These are phyloP conservation scores for Lasiodiplodia citricola DNA, from an alignment of 2,329 filamentous ascomycete genomes.

Conservation along the genomic window DNA sequence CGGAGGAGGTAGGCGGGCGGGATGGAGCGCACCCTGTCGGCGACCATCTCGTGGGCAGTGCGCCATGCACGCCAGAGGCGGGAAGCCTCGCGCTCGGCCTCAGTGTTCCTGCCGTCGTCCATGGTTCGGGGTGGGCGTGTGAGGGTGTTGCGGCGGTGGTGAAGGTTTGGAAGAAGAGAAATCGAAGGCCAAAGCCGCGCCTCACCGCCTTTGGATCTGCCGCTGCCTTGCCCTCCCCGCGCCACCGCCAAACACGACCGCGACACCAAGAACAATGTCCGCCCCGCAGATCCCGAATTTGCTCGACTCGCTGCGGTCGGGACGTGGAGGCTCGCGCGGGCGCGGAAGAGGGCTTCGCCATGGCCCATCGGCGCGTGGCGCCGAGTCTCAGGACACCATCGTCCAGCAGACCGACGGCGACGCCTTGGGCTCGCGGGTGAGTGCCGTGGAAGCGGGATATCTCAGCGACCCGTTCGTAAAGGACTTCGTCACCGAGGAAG, in stretches of 20 bases:
- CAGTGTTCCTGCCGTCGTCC: constrained; percentile 29
- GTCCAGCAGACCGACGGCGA: constrained; percentile 92
- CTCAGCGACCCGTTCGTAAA: constrained; percentile 79
- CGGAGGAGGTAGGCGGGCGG: background rate
- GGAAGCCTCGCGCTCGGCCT: constrained; percentile 42
- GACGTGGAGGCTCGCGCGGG: constrained; percentile 55
- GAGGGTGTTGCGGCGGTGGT: constrained; percentile 15
- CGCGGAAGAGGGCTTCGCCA: constrained; percentile 48
- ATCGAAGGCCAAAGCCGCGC: constrained; percentile 24
- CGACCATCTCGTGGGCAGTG: constrained; percentile 94
- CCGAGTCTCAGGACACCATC: constrained; percentile 66
- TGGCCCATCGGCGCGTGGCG: constrained; percentile 22
- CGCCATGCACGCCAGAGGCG: constrained; percentile 93
- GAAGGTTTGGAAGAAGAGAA: constrained; percentile 24
- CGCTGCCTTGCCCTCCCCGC: constrained; percentile 5
- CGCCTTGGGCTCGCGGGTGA: constrained; percentile 85
- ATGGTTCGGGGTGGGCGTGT: constrained; percentile 26
- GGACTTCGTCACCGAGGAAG: constrained; percentile 65
- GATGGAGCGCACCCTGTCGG: constrained; percentile 72
- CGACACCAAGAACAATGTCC: constrained; percentile 60
- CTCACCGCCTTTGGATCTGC: constrained; percentile 38
- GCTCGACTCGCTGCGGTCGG: constrained; percentile 60
- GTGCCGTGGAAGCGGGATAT: constrained; percentile 85
- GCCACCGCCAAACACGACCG: background rate
- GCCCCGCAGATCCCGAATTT: constrained; percentile 81